Evolutionary conservation across 2,329 filamentous ascomycete species (phyloP), one percentile per base, ranked within the genome.

Genomic region (Phymatotrichopsis omnivora): DNA sequence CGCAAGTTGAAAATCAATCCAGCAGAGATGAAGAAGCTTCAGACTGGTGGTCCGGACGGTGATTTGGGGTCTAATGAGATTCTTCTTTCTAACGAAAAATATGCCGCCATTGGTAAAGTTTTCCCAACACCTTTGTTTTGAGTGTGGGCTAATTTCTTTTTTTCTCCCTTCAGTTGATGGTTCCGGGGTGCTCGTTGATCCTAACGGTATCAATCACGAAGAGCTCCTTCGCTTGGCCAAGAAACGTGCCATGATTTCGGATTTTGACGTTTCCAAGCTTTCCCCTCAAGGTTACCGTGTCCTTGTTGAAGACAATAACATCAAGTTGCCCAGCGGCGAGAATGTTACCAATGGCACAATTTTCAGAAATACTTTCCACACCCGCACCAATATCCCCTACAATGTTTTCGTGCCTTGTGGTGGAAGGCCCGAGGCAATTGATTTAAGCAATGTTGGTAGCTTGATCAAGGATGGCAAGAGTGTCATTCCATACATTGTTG

Each of bases 61-160:
- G 91, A 98, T 64, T 73, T 98, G 50, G 91, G 91, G 56, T 95
- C 87, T 60, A 98, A 98, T 65, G 91, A 98, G 66, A 98, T 98
- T 56, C 74, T 96, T 42, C 80, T 95, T 49, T 83, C 86, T 62
- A 89, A 93, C 58, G 91, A 98, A 69, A 94, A 85, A 65, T 96
- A 96, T 68, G 85, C 81, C 3, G 78, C 86, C 22, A 85, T 98
- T 53, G 53, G 47, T 50, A 34, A 12, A 44, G 29, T 35, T 5
- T 43, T 24, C 34, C 14, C 23, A 7, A 11, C 17, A 19, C 10
- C 3, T 23, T 45, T 19, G 28, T 33, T 8, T 41, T 11, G 5
- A 16, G 14, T 12, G 14, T 33, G 30, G 32, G 12, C 32, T 50
- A 39, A 50, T 31, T 8, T 12, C 20, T 22, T 20, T 7, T 38